These are phyloP conservation scores for Chaetomium olivaceum DNA, from an alignment of 2,329 filamentous ascomycete species.

Conservation along the genomic window DNA sequence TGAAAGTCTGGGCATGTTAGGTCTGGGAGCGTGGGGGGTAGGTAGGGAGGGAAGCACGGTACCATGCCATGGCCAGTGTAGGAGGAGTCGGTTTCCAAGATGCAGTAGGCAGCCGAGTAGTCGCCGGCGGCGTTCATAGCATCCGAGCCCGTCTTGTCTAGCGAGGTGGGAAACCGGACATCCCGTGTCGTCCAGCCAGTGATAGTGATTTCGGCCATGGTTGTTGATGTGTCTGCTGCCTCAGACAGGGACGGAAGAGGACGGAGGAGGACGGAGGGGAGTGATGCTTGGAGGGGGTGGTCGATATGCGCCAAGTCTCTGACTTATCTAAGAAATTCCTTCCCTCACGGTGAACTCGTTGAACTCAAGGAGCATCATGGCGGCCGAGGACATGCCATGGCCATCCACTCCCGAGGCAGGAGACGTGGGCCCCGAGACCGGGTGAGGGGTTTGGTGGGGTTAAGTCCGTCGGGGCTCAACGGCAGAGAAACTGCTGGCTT, in stretches of 20 bases:
- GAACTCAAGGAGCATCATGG: constrained; percentile 1
- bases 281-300: neutral
- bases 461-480: neutral
- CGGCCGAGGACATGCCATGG: constrained; percentile 10
- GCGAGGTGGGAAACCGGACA: constrained; percentile 83
- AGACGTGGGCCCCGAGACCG: constrained; percentile 8
- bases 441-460: constrained; percentile 31
- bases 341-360: neutral
- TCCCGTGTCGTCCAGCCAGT: constrained; percentile 71
- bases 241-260: neutral
- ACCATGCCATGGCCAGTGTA: constrained; percentile 79
- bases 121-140: constrained; percentile 94
- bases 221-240: neutral
- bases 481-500: neutral
- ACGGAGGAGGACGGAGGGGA: neutral
- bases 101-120: constrained; percentile 93
- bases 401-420: constrained; percentile 12
- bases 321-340: constrained; percentile 9
- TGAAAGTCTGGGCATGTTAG: constrained; percentile 61
- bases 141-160: constrained; percentile 95
- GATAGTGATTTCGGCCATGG: constrained; percentile 63
- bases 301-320: neutral
- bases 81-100: constrained; percentile 75
- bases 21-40: neutral
- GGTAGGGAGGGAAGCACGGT: constrained; percentile 21